Evolutionary conservation across 2,329 filamentous ascomycete genomes (phyloP).

Genomic region (Stagonosporopsis tanaceti): DNA sequence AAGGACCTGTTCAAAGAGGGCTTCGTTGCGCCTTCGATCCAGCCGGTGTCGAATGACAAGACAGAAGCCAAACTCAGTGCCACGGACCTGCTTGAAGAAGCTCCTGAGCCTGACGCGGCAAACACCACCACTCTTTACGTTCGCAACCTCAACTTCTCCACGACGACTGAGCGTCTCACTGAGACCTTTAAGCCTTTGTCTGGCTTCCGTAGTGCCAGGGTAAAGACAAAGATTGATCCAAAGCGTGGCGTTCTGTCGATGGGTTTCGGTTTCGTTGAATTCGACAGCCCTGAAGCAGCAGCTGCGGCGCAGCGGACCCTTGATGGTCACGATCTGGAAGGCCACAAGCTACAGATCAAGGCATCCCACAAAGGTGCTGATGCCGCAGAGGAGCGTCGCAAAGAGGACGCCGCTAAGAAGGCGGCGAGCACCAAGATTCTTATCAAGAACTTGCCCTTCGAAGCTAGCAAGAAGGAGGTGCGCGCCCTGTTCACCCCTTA

Average conservation of each 20-base stretch:
- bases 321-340: conserved; percentile 87
- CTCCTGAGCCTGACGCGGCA: conserved; percentile 60
- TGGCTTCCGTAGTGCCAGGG: conserved; percentile 86
- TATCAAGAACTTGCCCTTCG: conserved; percentile 98
- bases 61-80: conserved; percentile 66
- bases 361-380: conserved; percentile 87
- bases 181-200: conserved; percentile 82
- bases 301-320: conserved; percentile 82
- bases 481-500: conserved; percentile 86
- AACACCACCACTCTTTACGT: conserved; percentile 88
- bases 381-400: conserved; percentile 84
- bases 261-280: conserved; percentile 94
- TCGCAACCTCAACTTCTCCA: conserved; percentile 91
- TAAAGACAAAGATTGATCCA: conserved; percentile 93
- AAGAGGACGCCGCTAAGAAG: conserved; percentile 85
- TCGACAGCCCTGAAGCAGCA: conserved; percentile 78
- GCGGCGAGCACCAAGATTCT: conserved; percentile 87
- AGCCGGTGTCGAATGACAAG: conserved; percentile 40
- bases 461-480: conserved; percentile 88
- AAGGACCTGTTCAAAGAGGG: conserved; percentile 73
- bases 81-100: conserved; percentile 71
- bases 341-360: conserved; percentile 84
- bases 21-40: conserved; percentile 41
- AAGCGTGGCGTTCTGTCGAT: conserved; percentile 93
- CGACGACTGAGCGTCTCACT: conserved; percentile 76